phyloP scores from a whole-genome alignment of 495 filamentous ascomycete genomes.

The Aspergillus heteromorphus region DNA sequence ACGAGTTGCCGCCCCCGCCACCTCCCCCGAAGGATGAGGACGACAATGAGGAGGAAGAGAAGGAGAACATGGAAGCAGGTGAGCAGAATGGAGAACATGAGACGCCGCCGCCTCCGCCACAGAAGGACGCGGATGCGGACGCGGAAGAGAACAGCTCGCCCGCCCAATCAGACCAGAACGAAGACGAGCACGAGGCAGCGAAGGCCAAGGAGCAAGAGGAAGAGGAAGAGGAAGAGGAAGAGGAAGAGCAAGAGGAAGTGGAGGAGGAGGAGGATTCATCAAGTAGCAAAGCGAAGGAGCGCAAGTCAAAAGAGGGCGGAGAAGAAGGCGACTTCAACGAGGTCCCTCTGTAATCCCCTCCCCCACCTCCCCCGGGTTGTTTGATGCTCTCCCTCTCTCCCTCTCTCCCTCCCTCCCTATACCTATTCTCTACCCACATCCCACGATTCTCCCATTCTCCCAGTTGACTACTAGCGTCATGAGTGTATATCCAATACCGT shows the following conservation, averaged over 20 bases:
- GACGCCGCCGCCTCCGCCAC: not conserved
- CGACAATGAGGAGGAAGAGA: conserved; percentile 9
- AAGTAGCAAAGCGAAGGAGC: conserved; percentile 15
- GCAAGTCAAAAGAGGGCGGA: conserved; percentile 27
- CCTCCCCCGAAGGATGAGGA: conserved; percentile 35
- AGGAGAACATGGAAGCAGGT: conserved; percentile 6
- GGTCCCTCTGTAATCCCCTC: conserved; percentile 30
- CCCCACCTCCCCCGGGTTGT: conserved; percentile 8
- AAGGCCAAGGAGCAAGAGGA: conserved; percentile 19
- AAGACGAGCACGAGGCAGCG: conserved; percentile 17
- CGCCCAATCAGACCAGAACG: not conserved
- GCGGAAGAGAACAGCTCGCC: conserved; percentile 7
- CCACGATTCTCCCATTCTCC: not conserved
- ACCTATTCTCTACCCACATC: not conserved
- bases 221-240: conserved; percentile 20
- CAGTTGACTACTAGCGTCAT: conserved; percentile 4
- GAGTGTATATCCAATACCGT: conserved; percentile 3
- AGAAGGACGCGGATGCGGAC: not conserved
- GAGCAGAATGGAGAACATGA: not conserved
- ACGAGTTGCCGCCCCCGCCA: conserved; percentile 23
- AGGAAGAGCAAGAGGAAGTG: conserved; percentile 24
- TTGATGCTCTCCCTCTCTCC: conserved; percentile 4
- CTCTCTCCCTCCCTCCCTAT: conserved; percentile 1
- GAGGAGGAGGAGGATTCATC: conserved; percentile 21
- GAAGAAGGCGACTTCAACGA: conserved; percentile 38